Evolutionary conservation across 768 basidiomycete species (phyloP).

Genomic region (Exidia glandulosa): DNA sequence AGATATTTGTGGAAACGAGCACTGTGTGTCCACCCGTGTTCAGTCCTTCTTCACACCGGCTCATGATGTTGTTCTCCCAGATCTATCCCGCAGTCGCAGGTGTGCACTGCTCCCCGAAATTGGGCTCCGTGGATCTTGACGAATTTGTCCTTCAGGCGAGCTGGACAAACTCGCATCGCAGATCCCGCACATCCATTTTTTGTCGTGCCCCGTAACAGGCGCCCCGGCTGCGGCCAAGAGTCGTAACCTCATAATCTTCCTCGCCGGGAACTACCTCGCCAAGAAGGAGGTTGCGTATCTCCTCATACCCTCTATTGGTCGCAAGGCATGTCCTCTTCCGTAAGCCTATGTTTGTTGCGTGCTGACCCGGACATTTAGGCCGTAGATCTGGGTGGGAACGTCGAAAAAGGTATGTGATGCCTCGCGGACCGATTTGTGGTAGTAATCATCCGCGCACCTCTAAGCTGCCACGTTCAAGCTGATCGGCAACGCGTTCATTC

Average conservation of each 20-base stretch:
- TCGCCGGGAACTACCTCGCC: conserved; percentile 72
- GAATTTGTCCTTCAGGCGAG: conserved; percentile 32
- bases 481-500: conserved; percentile 67
- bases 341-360: neutral
- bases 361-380: neutral
- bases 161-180: conserved; percentile 56
- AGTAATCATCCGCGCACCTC: neutral
- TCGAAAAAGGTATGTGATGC: conserved; percentile 54
- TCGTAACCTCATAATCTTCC: conserved; percentile 56
- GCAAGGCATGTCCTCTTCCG: conserved; percentile 38
- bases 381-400: conserved; percentile 67
- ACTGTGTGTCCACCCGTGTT: conserved; percentile 37
- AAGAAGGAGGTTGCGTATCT: conserved; percentile 72
- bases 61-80: conserved; percentile 19
- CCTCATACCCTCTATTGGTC: conserved; percentile 72
- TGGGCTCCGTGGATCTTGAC: neutral
- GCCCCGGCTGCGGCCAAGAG: conserved; percentile 54
- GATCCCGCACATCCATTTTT: conserved; percentile 47
- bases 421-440: neutral
- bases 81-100: conserved; percentile 46
- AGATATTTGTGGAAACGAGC: conserved; percentile 78
- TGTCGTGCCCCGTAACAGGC: conserved; percentile 58
- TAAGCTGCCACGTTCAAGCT: conserved; percentile 63
- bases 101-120: conserved; percentile 7
- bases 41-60: neutral